Base-by-base conservation (phyloP, 2,329 filamentous ascomycete species). In the Claviceps pazoutovae region DNA sequence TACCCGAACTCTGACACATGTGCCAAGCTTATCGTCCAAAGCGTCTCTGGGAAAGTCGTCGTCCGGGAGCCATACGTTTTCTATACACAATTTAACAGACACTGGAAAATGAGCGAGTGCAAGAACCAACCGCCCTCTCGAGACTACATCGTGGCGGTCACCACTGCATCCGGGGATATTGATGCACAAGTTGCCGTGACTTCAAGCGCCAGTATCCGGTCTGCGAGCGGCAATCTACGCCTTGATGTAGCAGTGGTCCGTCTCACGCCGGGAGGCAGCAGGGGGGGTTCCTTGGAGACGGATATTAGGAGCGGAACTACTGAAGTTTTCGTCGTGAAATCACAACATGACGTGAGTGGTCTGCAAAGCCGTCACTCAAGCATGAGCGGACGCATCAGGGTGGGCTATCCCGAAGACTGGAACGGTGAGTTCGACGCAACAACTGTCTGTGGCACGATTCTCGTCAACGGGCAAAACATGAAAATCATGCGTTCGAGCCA, bases 321-420 rank as follows among this genome's bases (percentile, higher is more conserved):
- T 0, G 56, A 56, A 0, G 52, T 78, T 2, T 58, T 56, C 30
- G 46, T 50, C 36, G 50, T 56, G 42, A 56, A 60, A 21, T 57
- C 59, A 34, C 1, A 2, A 19, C 1, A n/a, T 14, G 55, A 59
- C 26, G 53, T 73, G 59, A 57, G 62, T 47, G 60, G 62, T 34
- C 61, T 80, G 4, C 57, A 62, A 38, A 68, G 70, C 2, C 55
- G 57, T 6, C 75, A 80, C 62, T 62, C 54, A 21, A 69, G 71
- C 42, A 68, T 74, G 9, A 74, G 71, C 51, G 75, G 74, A 6
- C 48, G 59, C 36, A 57, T 77, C 47, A 58, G 57, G 14, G 62
- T 79, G 21, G 54, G 49, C 16, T 78, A 76, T 56, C 76, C 77
- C 0, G 58, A 58, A 21, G 63, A 68, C 2, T 80, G 76, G 77